Evolutionary conservation across 2,329 filamentous ascomycete genomes (phyloP).

Genomic region (Aureobasidium lini): DNA sequence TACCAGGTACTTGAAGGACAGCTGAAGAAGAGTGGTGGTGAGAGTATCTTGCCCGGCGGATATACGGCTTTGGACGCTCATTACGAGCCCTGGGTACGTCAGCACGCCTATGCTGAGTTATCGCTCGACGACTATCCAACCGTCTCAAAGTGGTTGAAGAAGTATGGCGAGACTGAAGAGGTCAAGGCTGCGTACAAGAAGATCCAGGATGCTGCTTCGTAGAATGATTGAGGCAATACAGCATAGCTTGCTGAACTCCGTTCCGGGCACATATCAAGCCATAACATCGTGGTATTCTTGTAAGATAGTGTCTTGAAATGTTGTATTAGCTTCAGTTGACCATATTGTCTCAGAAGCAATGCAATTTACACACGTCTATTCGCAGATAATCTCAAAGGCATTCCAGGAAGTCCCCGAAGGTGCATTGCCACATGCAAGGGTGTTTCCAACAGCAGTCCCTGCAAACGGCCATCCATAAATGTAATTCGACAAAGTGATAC

Average conservation of each 20-base stretch:
- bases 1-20: conserved; percentile 37
- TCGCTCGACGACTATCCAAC: conserved; percentile 34
- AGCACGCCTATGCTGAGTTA: conserved; percentile 33
- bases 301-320: too few relatives aligned
- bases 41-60: conserved; percentile 31
- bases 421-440: neutral
- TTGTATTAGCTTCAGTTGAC: too few relatives aligned
- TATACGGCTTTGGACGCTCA: conserved; percentile 36
- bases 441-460: neutral
- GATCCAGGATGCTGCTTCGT: conserved; percentile 17
- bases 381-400: neutral
- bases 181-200: conserved; percentile 36
- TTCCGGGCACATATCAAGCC: too few relatives aligned
- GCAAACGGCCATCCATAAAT: neutral
- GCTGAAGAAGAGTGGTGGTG: conserved; percentile 31
- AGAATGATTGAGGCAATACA: neutral
- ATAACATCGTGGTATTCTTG: too few relatives aligned
- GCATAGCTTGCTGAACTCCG: too few relatives aligned
- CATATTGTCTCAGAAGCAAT: too few relatives aligned
- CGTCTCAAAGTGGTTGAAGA: conserved; percentile 33
- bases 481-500: neutral
- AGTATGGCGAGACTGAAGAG: conserved; percentile 30
- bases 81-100: conserved; percentile 36
- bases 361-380: neutral
- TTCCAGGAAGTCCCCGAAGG: neutral